These are phyloP conservation scores for Theileria sp. DNA, from an alignment of 169 alveolate species.

Conservation along the genomic window DNA sequence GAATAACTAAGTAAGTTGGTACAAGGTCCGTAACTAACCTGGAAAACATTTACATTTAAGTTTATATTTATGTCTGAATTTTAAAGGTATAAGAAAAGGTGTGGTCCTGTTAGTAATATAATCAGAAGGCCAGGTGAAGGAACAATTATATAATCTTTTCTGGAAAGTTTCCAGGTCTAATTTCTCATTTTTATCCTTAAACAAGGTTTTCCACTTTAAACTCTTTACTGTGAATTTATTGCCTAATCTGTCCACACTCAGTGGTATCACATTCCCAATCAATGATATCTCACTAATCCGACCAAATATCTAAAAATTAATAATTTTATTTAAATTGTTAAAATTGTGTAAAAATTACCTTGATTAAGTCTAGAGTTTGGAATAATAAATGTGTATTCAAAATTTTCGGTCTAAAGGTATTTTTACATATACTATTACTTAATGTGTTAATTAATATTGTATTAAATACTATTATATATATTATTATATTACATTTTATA, in stretches of 20 bases:
- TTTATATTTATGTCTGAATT: constrained; percentile 42
- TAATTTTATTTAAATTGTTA: not conserved
- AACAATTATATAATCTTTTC: constrained; percentile 25
- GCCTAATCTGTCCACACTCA: constrained; percentile 12
- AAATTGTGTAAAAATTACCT: constrained; percentile 14
- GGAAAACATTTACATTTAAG: constrained; percentile 37
- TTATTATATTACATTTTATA: too few relatives aligned
- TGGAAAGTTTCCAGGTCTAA: constrained; percentile 20
- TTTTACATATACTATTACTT: not conserved
- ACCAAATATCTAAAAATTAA: constrained; percentile 41
- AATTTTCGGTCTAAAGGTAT: not conserved
- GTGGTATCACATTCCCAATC: constrained; percentile 60
- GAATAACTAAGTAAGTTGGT: too few relatives aligned
- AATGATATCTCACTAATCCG: constrained; percentile 52
- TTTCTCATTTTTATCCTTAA: constrained; percentile 35
- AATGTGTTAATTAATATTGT: not conserved
- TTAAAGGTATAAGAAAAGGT: constrained; percentile 59
- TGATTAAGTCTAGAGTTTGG: constrained; percentile 45
- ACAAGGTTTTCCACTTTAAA: constrained; percentile 34
- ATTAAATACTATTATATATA: too few relatives aligned
- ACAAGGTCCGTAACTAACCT: constrained; percentile 6
- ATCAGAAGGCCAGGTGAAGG: constrained; percentile 52
- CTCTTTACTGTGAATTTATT: not conserved
- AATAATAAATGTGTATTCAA: constrained; percentile 8
- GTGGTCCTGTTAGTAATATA: constrained; percentile 42